These are phyloP conservation scores for Phialocephala subalpina DNA, from an alignment of 2,329 filamentous ascomycete genomes.

Conservation along the genomic window DNA sequence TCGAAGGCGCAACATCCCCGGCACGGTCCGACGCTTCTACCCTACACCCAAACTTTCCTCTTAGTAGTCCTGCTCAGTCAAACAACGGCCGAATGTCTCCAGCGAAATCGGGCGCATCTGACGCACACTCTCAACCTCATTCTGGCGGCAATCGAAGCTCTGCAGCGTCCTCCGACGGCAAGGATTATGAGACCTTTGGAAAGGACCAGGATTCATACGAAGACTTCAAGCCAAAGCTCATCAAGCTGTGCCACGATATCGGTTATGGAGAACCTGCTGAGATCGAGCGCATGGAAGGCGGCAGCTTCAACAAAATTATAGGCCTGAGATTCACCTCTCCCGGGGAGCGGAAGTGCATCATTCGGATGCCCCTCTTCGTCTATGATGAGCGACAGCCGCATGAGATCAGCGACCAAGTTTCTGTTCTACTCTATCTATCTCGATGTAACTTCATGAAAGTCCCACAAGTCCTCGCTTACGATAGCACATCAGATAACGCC, in stretches of 20 bases:
- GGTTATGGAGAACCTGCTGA: constrained; percentile 24
- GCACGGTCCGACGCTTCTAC: background rate
- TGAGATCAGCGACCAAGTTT: constrained; percentile 30
- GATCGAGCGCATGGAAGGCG: constrained; percentile 31
- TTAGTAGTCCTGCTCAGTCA: background rate
- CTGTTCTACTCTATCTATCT: constrained; percentile 21
- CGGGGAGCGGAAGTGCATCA: constrained; percentile 20
- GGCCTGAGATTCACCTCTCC: constrained; percentile 21
- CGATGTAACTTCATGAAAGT: constrained; percentile 13
- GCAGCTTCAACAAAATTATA: constrained; percentile 32
- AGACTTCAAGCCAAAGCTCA: constrained; percentile 27
- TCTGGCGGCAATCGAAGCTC: constrained; percentile 4
- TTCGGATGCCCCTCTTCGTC: constrained; percentile 28
- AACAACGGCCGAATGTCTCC: background rate
- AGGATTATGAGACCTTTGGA: constrained; percentile 8
- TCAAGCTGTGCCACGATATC: constrained; percentile 31
- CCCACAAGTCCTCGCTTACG: constrained; percentile 24
- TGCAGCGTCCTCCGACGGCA: background rate
- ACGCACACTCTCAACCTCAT: background rate
- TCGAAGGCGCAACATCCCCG: background rate
- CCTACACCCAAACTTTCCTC: background rate
- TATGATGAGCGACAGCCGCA: background rate
- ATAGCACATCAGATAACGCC: constrained; percentile 30
- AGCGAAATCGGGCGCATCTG: background rate
- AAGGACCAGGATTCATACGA: constrained; percentile 29